A percentile compares a stretch with the other conserved stretches of the same genome.
These are phyloP conservation scores for Tricholoma terreum DNA, from an alignment of 768 basidiomycete species.

Conservation along the genomic window DNA sequence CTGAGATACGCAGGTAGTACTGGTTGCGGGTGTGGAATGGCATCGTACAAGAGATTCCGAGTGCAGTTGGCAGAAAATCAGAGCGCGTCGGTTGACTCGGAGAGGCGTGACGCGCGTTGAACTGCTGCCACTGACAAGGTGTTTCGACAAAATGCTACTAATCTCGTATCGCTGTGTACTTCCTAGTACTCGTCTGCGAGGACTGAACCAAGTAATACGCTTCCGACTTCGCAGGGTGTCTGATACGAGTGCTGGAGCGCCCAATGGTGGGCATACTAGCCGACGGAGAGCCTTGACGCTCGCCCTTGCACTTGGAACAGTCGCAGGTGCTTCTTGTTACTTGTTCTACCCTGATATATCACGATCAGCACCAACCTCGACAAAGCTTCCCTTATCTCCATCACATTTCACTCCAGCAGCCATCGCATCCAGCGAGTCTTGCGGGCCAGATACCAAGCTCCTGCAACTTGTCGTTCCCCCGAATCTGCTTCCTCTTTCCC, in stretches of 20 bases:
- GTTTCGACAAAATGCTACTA: not conserved
- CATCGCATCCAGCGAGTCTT: constrained; percentile 49
- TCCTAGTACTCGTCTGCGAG: not conserved
- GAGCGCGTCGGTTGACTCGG: too few species aligned
- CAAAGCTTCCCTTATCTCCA: constrained; percentile 38
- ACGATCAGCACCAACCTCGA: constrained; percentile 40
- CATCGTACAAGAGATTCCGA: constrained; percentile 38
- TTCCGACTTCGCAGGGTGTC: not conserved
- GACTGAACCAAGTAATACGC: not conserved
- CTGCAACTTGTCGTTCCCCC: constrained; percentile 58
- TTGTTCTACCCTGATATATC: constrained; percentile 51
- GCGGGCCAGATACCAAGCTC: constrained; percentile 60
- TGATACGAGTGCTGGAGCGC: not conserved
- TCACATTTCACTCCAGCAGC: constrained; percentile 60
- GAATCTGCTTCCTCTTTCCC: constrained; percentile 30
- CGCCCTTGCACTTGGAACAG: constrained; percentile 15
- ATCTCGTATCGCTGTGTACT: not conserved
- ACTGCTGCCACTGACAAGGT: too few species aligned
- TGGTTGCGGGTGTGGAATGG: constrained; percentile 69
- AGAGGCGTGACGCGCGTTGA: constrained; percentile 12
- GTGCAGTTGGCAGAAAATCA: too few species aligned
- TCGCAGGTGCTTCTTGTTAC: constrained; percentile 44
- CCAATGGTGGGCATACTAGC: not conserved
- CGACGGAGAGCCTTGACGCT: not conserved
- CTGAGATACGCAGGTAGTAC: constrained; percentile 80